phyloP scores from a whole-genome alignment of 192 early-diverging fungal species.

The Coemansia biformis region DNA sequence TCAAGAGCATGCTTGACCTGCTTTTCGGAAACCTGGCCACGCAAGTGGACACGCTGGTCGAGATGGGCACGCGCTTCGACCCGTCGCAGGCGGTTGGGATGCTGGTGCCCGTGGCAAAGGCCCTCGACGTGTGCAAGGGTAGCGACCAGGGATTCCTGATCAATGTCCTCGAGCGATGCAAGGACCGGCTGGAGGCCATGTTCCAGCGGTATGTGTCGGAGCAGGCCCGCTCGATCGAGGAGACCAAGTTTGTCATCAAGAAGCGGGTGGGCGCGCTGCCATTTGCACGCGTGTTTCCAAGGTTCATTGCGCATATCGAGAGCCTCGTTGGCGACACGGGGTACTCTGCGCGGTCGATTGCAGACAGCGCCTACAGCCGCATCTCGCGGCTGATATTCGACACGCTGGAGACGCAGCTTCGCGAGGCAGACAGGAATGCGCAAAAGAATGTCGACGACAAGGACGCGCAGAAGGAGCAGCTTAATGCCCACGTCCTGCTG shows the following conservation, averaged over 20 bases:
- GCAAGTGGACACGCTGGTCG: constrained; percentile 67
- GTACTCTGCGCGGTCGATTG: constrained; percentile 60
- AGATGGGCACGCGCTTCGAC: constrained; percentile 70
- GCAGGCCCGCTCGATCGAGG: constrained; percentile 85
- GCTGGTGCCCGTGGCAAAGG: constrained; percentile 72
- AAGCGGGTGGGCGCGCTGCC: constrained; percentile 86
- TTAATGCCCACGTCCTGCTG: constrained; percentile 82
- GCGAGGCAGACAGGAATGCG: constrained; percentile 59
- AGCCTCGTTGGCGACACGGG: constrained; percentile 52
- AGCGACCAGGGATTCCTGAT: constrained; percentile 69
- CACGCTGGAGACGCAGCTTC: constrained; percentile 74
- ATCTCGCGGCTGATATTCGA: constrained; percentile 83
- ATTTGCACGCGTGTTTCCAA: constrained; percentile 83
- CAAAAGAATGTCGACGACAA: constrained; percentile 70
- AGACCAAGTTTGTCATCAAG: constrained; percentile 81
- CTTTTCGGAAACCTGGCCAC: constrained; percentile 71
- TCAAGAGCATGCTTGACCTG: constrained; percentile 72
- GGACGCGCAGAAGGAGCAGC: constrained; percentile 67
- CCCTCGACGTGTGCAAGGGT: constrained; percentile 60
- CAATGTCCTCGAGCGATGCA: constrained; percentile 62
- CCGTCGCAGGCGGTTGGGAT: constrained; percentile 74
- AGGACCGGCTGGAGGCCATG: constrained; percentile 56
- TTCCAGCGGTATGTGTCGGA: constrained; percentile 85
- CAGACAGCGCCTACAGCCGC: constrained; percentile 75
- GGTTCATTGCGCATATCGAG: constrained; percentile 73